Percentiles rank a stretch among this genome's conserved stretches.
Conservation (phyloP, 371 early-diverging fungal genomes). For the Mucor lusitanicus region DNA sequence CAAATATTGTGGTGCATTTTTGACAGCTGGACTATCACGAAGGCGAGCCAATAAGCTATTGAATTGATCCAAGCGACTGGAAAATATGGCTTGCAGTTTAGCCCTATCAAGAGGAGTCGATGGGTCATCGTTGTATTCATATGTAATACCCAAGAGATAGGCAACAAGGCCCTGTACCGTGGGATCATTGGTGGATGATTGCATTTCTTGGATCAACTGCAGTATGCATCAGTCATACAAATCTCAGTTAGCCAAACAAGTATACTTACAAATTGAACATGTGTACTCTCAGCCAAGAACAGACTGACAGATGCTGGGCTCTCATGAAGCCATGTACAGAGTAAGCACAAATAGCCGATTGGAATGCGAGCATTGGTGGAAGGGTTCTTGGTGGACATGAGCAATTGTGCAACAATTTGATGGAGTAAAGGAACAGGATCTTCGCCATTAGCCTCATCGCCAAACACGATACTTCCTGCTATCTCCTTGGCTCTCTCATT, state of each 20-base stretch:
- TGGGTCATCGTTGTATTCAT: constrained; percentile 84
- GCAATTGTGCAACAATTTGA: constrained; percentile 60
- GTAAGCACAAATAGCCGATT: constrained; percentile 70
- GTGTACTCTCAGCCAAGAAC: constrained; percentile 86
- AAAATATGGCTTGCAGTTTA: constrained; percentile 79
- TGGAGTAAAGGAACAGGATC: constrained; percentile 62
- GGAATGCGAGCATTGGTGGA: constrained; percentile 68
- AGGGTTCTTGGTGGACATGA: constrained; percentile 57
- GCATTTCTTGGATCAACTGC: constrained; percentile 85
- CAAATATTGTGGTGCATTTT: constrained; percentile 66
- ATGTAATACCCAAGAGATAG: constrained; percentile 82
- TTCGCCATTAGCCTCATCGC: constrained; percentile 68
- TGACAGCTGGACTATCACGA: constrained; percentile 80
- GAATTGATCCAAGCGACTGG: constrained; percentile 87
- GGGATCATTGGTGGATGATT: constrained; percentile 80
- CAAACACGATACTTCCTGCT: constrained; percentile 73
- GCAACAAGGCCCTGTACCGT: constrained; percentile 90
- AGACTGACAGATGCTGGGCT: constrained; percentile 77
- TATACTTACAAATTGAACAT: constrained; percentile 82
- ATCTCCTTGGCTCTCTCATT: constrained; percentile 77
- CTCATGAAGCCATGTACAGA: constrained; percentile 83
- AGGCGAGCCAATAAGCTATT: constrained; percentile 79
- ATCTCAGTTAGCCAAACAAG: neutral
- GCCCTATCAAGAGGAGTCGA: constrained; percentile 72
- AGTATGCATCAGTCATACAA: neutral